Conservation (phyloP, 2,329 filamentous ascomycete species). For the Fusarium sp. region DNA sequence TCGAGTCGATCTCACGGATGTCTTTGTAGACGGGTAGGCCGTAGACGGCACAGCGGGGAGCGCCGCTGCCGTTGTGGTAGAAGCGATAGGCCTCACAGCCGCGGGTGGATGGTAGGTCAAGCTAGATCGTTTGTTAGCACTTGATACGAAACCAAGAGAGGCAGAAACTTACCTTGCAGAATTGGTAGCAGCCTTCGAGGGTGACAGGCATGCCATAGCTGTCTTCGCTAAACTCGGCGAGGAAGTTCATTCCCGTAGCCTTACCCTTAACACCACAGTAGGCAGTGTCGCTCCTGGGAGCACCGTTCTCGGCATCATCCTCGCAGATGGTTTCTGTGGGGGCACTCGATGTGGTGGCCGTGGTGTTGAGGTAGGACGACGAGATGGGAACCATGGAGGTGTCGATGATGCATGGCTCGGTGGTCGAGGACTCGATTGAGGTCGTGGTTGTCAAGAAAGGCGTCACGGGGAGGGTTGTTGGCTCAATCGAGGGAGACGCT, state of each 20-base stretch:
- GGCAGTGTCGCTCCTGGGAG: slow-evolving; percentile 42
- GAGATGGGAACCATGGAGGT: slow-evolving; percentile 48
- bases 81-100: slow-evolving; percentile 54
- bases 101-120: slow-evolving; percentile 45
- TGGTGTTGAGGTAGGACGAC: slow-evolving; percentile 40
- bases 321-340: slow-evolving; percentile 46
- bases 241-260: slow-evolving; percentile 51
- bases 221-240: slow-evolving; percentile 55
- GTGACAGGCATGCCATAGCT: slow-evolving; percentile 49
- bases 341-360: slow-evolving; percentile 36
- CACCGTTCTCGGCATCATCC: slow-evolving; percentile 46
- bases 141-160: not conserved
- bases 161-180: slow-evolving; percentile 51
- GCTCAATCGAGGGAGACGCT: not conserved
- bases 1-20: slow-evolving; percentile 45
- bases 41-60: slow-evolving; percentile 53
- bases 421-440: not conserved
- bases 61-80: slow-evolving; percentile 47
- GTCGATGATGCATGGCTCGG: slow-evolving; percentile 48
- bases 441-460: slow-evolving; percentile 16
- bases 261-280: slow-evolving; percentile 56
- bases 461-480: slow-evolving; percentile 11
- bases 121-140: slow-evolving; percentile 37
- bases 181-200: slow-evolving; percentile 56
- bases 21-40: slow-evolving; percentile 47